These are phyloP conservation scores for Venustampulla echinocandica DNA, from an alignment of 495 filamentous ascomycete species.

Conservation along the genomic window DNA sequence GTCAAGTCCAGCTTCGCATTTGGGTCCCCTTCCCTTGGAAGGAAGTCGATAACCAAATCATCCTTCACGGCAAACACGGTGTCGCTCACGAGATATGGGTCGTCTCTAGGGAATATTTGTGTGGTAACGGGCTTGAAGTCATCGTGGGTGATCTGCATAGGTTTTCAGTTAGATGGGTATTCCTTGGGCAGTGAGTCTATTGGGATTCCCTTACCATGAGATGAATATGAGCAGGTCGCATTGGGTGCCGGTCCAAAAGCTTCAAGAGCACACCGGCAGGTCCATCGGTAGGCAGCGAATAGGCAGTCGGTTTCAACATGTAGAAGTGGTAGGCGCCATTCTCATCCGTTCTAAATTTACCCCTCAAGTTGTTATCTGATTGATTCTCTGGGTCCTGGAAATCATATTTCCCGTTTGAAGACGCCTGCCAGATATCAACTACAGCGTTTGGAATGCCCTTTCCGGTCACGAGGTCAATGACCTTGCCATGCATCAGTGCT, in stretches of 20 bases:
- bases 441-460: conserved; percentile 58
- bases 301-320: conserved; percentile 72
- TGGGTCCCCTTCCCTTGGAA: background rate
- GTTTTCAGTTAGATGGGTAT: conserved; percentile 8
- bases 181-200: background rate
- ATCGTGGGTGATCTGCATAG: conserved; percentile 35
- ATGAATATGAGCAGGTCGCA: conserved; percentile 76
- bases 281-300: conserved; percentile 62
- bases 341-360: conserved; percentile 70
- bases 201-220: conserved; percentile 52
- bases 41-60: conserved; percentile 53
- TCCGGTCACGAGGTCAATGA: conserved; percentile 63
- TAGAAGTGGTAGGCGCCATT: conserved; percentile 71
- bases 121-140: conserved; percentile 49
- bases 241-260: conserved; percentile 68
- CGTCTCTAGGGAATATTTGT: conserved; percentile 54
- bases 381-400: conserved; percentile 76
- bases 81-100: conserved; percentile 51
- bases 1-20: background rate
- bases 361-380: conserved; percentile 70
- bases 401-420: conserved; percentile 77
- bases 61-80: conserved; percentile 60
- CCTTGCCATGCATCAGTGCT: conserved; percentile 61
- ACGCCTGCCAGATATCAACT: conserved; percentile 81
- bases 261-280: conserved; percentile 60